Evolutionary conservation across 2,329 filamentous ascomycete species (phyloP), one percentile per base, ranked within the genome.

Genomic region (Dactylellina leptospora): DNA sequence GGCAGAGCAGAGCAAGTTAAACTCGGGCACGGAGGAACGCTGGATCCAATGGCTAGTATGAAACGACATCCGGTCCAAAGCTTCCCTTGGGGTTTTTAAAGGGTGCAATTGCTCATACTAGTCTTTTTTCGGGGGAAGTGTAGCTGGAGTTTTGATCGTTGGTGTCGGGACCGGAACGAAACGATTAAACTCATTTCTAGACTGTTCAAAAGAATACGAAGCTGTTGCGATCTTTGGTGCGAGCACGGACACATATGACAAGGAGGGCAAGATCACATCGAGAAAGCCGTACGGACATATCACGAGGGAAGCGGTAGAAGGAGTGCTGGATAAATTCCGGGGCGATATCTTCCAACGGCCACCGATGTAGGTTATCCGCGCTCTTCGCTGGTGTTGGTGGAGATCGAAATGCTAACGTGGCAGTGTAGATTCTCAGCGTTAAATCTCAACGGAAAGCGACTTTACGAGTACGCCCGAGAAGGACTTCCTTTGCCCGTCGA

Each of bases 391-490:
- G 11, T 3, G 1, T 3, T 40, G 11, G 36, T 40, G n/a, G n/a
- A n/a, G n/a, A n/a, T 40, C 36, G 10, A 40, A 5, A 11, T 40
- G 36, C 36, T 40, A 16, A 40, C 36, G 4, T 40, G 4, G 36
- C 11, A 16, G 36, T n/a, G 36, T 11, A 76, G 75, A 42, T 99
- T 93, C 80, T 96, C 92, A 27, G 95, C 95, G 8, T 83, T 97
- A 73, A 93, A 93, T 80, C 91, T 97, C 80, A 87, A 97, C 75
- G 95, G 95, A 1, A 97, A 97, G 83, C 90, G 91, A 30, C 84
- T 97, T 51, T 99, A 99, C 79, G 93, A 99, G 81, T 97, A 97
- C 80, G 95, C 95, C 18, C 85, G 95, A 51, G 91, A 93, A 79
- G 95, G 95, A 13, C 92, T 90, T 78, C 87, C 91, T 33, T 88